Conservation (phyloP, 192 early-diverging fungal genomes). For the Rhizoclosmatium sp. region DNA sequence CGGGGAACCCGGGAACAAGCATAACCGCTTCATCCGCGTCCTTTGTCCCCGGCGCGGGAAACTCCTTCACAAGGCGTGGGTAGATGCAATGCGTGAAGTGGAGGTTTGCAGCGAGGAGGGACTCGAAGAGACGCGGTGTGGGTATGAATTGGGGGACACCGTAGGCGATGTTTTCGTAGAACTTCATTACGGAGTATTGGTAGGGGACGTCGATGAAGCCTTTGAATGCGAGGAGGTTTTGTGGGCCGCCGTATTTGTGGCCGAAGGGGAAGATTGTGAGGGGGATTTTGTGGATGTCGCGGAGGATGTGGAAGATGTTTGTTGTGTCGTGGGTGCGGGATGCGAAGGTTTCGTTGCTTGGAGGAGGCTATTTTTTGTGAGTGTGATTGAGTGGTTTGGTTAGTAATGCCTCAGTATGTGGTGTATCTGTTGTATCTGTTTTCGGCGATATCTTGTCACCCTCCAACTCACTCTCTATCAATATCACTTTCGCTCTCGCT, state of each 20-base stretch:
- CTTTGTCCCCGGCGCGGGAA: not conserved
- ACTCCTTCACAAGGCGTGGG: conserved; percentile 10
- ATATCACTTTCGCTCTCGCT: not conserved
- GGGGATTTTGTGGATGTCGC: conserved; percentile 18
- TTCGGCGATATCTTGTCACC: too few relatives aligned
- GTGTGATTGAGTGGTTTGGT: not conserved
- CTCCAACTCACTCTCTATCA: too few relatives aligned
- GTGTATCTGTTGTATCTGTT: too few relatives aligned
- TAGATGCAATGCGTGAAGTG: conserved; percentile 33
- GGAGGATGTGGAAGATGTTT: conserved; percentile 23
- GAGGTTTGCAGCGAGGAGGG: conserved; percentile 8
- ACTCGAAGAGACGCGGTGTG: conserved; percentile 27
- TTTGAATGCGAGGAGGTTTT: conserved; percentile 32
- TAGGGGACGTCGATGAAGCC: conserved; percentile 36
- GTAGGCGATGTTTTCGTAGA: conserved; percentile 40
- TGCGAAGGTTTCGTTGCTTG: conserved; percentile 7
- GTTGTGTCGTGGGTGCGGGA: conserved; percentile 35
- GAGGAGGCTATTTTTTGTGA: conserved; percentile 3
- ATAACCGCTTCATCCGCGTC: not conserved
- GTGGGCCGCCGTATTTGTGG: conserved; percentile 38
- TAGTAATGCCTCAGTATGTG: not conserved
- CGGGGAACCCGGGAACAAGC: conserved; percentile 6
- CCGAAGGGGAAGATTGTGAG: conserved; percentile 33
- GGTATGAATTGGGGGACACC: conserved; percentile 27
- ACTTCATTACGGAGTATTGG: conserved; percentile 42